Conservation (phyloP, 495 filamentous ascomycete species). For the Tuber borchii region DNA sequence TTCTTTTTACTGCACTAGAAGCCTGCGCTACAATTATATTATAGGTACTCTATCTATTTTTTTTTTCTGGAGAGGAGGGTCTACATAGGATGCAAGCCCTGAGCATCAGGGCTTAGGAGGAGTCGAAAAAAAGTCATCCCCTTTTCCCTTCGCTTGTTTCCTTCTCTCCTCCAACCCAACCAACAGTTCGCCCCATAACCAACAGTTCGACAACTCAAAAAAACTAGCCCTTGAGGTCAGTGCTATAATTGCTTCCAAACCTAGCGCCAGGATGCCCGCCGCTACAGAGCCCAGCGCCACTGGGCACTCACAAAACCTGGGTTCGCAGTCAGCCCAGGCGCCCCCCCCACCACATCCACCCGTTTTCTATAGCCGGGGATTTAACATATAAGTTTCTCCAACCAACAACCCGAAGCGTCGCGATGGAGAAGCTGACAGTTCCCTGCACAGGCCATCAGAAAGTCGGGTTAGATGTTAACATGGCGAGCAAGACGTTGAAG, state of each 20-base stretch:
- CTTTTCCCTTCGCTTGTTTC: constrained; percentile 2
- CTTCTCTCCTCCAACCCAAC: constrained; percentile 6
- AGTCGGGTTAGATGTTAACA: constrained; percentile 82
- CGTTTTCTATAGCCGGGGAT: constrained; percentile 37
- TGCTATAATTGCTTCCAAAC: neutral
- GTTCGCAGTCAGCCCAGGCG: constrained; percentile 39
- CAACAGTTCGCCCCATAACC: neutral
- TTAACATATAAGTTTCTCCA: constrained; percentile 41
- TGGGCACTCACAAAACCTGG: constrained; percentile 13
- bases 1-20: neutral
- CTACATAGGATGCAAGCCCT: constrained; percentile 1
- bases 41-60: neutral
- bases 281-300: constrained; percentile 9
- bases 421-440: constrained; percentile 48
- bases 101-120: neutral
- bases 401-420: constrained; percentile 41
- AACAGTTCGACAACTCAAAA: constrained; percentile 3
- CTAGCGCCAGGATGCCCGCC: constrained; percentile 14
- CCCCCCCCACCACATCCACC: constrained; percentile 41
- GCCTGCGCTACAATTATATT: constrained; percentile 2
- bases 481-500: constrained; percentile 63
- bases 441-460: constrained; percentile 58
- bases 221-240: neutral
- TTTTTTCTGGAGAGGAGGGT: constrained; percentile 3
- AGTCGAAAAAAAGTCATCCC: constrained; percentile 3